These are phyloP conservation scores for Mayamaea pseudoterrestris DNA, from an alignment of 108 stramenopile genomes.

Conservation along the genomic window DNA sequence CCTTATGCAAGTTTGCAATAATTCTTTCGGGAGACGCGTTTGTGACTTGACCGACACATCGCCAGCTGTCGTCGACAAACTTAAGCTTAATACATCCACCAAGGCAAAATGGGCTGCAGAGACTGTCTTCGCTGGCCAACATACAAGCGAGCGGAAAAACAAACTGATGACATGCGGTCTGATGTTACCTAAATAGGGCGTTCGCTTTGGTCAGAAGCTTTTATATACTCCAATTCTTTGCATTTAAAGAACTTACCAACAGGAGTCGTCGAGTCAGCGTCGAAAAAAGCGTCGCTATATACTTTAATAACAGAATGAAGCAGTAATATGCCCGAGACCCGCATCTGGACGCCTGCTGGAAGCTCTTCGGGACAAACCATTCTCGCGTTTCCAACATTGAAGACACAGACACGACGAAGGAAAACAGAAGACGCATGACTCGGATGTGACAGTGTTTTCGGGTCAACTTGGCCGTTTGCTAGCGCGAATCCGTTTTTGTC, in stretches of 20 bases:
- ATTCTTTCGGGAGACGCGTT: slow-evolving; percentile 62
- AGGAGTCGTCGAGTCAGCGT: slow-evolving; percentile 48
- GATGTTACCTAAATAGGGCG: slow-evolving; percentile 46
- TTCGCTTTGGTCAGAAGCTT: not conserved
- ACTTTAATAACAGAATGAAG: slow-evolving; percentile 52
- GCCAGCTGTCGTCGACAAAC: slow-evolving; percentile 17
- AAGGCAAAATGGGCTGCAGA: slow-evolving; percentile 53
- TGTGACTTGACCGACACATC: slow-evolving; percentile 28
- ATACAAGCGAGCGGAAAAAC: slow-evolving; percentile 72
- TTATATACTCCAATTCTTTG: not conserved
- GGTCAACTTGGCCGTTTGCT: not conserved
- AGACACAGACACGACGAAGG: slow-evolving; percentile 34
- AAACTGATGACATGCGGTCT: slow-evolving; percentile 72
- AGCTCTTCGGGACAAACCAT: slow-evolving; percentile 46
- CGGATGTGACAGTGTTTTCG: not conserved
- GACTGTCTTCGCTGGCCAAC: slow-evolving; percentile 37
- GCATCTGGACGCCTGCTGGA: slow-evolving; percentile 56
- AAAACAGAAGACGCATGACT: slow-evolving; percentile 52
- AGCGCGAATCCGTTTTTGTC: slow-evolving; percentile 68
- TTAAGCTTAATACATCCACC: slow-evolving; percentile 44
- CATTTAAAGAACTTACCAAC: slow-evolving; percentile 30
- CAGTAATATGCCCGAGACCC: slow-evolving; percentile 55
- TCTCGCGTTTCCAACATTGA: slow-evolving; percentile 18
- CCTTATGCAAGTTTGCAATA: slow-evolving; percentile 74
- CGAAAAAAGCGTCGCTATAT: slow-evolving; percentile 55